Evolutionary conservation across 352 stramenopile species (phyloP), one percentile per base, ranked within the genome.

Genomic region (Nothophytophthora sp.): DNA sequence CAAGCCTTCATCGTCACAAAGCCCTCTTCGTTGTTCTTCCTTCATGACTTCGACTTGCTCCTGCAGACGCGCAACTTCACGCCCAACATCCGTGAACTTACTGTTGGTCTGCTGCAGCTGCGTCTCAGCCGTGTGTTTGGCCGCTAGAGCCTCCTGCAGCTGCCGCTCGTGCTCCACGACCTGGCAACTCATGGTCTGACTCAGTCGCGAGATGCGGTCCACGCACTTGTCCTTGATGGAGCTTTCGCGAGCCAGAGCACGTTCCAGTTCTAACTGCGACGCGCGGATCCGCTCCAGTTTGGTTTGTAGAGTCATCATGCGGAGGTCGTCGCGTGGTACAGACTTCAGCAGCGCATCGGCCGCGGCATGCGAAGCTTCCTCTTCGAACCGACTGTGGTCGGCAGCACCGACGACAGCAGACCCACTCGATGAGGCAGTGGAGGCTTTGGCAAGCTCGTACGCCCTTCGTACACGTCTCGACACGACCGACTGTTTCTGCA

Each of bases 191-290:
- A 90, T 83, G 1, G 73, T 84, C 34, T 90, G 79, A 33, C 69
- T 86, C 12, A 90, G 58, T 46, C 81, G 76, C 8, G 79, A 81
- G 35, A 90, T 90, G 8, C 76, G 71, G 27, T 83, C 76, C 5
- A 86, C 72, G 30, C 79, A 90, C 28, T 88, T 86, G n/a, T 76
- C 60, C 58, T 90, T 90, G 5, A 86, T 68, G 1, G 71, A 76
- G 2, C 51, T 62, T 19, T 85, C 74, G 23, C 83, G 64, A 10
- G 46, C 44, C 13, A 88, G 49, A 0, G 61, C 51, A 15, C 61
- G 63, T 18, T 87, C 70, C 18, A 76, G 25, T 3, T 84, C 49
- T 42, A 60, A 19, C 15, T 69, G 55, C 22, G 59, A 37, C 1
- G 43, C 19, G 22, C 50, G 50, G 24, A 89, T 71, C 28, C 52